phyloP scores from a whole-genome alignment of 768 basidiomycete species.

The Sporobolomyces phaffii region DNA sequence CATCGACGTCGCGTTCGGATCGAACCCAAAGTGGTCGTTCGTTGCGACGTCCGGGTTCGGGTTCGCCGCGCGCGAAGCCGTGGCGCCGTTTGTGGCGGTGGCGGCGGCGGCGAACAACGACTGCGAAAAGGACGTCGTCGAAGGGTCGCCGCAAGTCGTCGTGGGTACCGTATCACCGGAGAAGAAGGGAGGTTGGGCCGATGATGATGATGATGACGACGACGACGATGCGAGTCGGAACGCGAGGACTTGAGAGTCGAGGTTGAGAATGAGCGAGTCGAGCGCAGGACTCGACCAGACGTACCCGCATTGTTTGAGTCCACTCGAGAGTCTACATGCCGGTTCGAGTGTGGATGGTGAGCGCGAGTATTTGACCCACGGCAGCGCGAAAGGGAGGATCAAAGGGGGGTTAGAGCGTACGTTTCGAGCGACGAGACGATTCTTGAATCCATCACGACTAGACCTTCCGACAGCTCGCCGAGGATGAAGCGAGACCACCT shows the following conservation, averaged over 20 bases:
- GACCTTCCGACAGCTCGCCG: background rate
- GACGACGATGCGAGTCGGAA: slow-evolving; percentile 6
- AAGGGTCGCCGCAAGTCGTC: too few species aligned
- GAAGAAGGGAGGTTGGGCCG: background rate
- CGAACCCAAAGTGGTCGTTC: too few species aligned
- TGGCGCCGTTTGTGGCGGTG: too few species aligned
- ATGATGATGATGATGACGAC: too few species aligned
- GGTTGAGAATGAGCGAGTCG: slow-evolving; percentile 10
- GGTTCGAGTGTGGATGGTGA: background rate
- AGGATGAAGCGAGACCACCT: background rate
- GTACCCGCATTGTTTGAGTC: background rate
- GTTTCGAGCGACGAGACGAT: background rate
- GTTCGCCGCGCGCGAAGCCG: too few species aligned
- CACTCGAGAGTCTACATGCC: background rate
- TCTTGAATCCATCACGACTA: background rate
- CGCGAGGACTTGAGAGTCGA: slow-evolving; percentile 7
- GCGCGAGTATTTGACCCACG: background rate
- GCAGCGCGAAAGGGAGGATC: background rate
- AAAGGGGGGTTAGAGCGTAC: background rate
- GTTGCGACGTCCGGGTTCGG: too few species aligned
- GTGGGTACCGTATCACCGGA: too few species aligned
- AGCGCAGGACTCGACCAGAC: background rate
- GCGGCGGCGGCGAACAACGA: too few species aligned
- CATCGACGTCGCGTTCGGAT: too few species aligned
- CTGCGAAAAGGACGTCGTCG: too few species aligned